These are phyloP conservation scores for Zygoascus bituminiphila DNA, from an alignment of 805 yeast species.

Conservation along the genomic window DNA sequence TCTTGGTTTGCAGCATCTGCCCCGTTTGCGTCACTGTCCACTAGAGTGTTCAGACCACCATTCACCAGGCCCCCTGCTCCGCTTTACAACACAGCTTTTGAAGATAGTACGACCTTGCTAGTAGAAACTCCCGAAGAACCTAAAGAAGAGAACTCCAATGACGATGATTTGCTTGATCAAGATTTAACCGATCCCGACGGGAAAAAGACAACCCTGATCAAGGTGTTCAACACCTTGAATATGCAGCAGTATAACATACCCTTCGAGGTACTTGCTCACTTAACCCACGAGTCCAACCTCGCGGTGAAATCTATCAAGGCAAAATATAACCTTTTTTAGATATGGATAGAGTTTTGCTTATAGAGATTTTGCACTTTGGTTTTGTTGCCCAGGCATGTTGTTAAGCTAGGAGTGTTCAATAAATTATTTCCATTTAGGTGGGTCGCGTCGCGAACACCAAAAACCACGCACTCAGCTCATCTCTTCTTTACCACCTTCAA, in stretches of 20 bases:
- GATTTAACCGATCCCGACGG: no score
- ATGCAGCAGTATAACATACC: conserved; percentile 3
- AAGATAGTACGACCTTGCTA: conserved; percentile 3
- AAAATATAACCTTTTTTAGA: no score
- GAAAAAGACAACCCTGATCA: neutral
- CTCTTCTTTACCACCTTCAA: neutral
- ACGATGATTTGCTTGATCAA: conserved; percentile 4
- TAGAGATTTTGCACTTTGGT: no score
- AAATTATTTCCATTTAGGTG: neutral
- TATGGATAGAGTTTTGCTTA: no score
- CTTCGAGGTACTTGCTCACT: neutral
- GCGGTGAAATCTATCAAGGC: neutral
- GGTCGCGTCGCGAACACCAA: neutral
- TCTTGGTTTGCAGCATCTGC: conserved; percentile 15
- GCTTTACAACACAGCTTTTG: conserved; percentile 8
- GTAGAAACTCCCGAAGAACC: neutral
- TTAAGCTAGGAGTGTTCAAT: no score
- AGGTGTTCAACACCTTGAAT: conserved; percentile 5
- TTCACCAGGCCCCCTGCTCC: conserved; percentile 7
- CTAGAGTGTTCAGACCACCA: neutral
- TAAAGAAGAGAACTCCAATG: neutral
- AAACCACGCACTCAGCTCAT: neutral
- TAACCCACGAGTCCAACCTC: neutral
- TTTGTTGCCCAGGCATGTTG: no score
- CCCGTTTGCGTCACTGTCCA: neutral